Conservation (phyloP, 768 basidiomycete genomes). For the Lactifluus piperatus region DNA sequence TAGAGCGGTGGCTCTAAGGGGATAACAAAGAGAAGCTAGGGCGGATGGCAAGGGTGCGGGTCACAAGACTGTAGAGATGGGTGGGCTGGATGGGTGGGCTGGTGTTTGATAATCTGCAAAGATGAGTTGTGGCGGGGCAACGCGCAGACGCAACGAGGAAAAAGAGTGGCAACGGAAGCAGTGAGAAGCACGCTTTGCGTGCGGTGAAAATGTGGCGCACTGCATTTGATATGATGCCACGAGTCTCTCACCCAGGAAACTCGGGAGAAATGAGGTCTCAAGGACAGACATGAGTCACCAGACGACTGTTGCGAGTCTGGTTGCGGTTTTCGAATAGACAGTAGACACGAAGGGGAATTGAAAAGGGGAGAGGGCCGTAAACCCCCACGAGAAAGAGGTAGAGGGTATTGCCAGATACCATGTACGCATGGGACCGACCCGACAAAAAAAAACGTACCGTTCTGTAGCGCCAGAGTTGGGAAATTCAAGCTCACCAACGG, state of each 20-base stretch:
- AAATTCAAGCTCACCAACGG: conserved; percentile 68
- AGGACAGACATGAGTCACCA: background rate
- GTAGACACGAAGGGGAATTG: background rate
- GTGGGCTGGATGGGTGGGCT: conserved; percentile 1
- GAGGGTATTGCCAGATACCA: conserved; percentile 10
- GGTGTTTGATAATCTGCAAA: background rate
- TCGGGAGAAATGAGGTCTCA: conserved; percentile 1
- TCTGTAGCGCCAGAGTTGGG: conserved; percentile 64
- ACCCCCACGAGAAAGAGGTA: background rate
- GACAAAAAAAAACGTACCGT: conserved; percentile 37
- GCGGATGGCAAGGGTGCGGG: background rate
- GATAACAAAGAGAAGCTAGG: too few species aligned
- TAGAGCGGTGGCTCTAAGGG: background rate
- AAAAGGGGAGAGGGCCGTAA: background rate
- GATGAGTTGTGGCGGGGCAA: background rate
- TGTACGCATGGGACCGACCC: background rate
- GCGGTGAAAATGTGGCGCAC: conserved; percentile 1
- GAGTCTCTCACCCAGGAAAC: background rate
- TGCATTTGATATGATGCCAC: background rate
- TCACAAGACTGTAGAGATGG: background rate
- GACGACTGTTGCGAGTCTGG: background rate
- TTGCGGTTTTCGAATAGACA: background rate
- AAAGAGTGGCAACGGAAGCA: background rate
- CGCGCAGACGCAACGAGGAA: conserved; percentile 5
- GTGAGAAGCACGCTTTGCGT: background rate